These are phyloP conservation scores for Acanthamoeba triangularis DNA, from an alignment of 208 protist genomes.

Conservation along the genomic window DNA sequence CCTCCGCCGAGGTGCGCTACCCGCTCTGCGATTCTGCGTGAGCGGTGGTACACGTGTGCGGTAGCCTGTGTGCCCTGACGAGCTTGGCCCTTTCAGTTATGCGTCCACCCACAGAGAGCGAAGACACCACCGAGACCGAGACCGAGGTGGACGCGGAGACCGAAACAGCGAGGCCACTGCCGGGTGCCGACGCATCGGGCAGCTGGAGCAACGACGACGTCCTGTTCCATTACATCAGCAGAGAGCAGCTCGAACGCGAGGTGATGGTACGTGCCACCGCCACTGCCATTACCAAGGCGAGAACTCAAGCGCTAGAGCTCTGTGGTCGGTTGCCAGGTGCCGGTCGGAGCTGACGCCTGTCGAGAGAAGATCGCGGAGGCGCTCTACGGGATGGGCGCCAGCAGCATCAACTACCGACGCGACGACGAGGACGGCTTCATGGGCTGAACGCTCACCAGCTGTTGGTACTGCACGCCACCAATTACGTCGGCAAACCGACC, in stretches of 20 bases:
- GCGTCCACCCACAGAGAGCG: not conserved
- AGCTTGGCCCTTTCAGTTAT: not conserved
- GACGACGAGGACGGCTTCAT: conserved; percentile 67
- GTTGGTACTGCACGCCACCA: not conserved
- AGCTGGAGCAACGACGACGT: conserved; percentile 16
- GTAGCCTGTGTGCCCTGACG: not conserved
- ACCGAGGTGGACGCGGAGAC: not conserved
- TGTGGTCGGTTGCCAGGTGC: conserved; percentile 1
- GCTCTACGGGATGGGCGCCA: conserved; percentile 61
- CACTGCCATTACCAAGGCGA: no score
- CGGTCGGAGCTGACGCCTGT: not conserved
- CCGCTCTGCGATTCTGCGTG: no score
- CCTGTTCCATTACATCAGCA: conserved; percentile 62
- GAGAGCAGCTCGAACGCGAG: conserved; percentile 21
- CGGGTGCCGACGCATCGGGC: not conserved
- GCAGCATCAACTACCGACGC: conserved; percentile 55
- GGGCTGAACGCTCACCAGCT: not conserved
- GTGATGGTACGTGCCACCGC: not conserved
- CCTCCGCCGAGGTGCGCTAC: not conserved
- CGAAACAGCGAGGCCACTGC: not conserved
- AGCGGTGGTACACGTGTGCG: not conserved
- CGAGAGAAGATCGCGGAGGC: conserved; percentile 33
- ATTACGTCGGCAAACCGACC: no score
- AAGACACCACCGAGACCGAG: not conserved
- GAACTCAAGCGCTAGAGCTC: not conserved